Evolutionary conservation across 441 rosid species (phyloP), one percentile per base, ranked within the genome.

Genomic region (Populus hybrid): DNA sequence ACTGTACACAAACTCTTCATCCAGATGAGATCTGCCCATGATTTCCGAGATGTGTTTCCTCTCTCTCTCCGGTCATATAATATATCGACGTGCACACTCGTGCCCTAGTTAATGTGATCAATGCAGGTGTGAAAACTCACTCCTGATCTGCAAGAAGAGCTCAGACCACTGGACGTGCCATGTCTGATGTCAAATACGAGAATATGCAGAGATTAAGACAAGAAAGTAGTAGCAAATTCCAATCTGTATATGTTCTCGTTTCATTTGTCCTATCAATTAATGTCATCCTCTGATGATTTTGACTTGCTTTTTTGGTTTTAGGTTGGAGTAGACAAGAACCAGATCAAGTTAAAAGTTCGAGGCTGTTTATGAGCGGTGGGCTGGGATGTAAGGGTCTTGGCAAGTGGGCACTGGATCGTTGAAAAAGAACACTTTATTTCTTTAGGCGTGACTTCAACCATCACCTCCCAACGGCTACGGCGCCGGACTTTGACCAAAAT

Each of bases 41-140:
- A 76, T 70, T 59, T 76, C 74, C 69, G 79, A 69, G 28, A 35
- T 76, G 74, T 59, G 79, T 10, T 38, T 76, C 73, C 69, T 61
- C 57, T 1, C 50, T 35, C 28, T 70, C 28, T 35, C n/a, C 30
- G 36, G 0, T 14, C 32, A 7, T 50, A 46, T 63, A 9, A 4
- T 26, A 23, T 38, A 18, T 30, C 74, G 34, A 71, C 8, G 63
- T 24, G 64, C 34, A 8, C 21, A 10, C 40, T 26, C 64, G 16
- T 72, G 50, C 21, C 28, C 30, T 46, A 28, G 32, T 10, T 76
- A 46, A 69, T 42, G 38, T 76, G 74, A 65, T 28, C 30, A 28
- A 21, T 34, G 35, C 67, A 75, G 4, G 26, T 6, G 26, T 68
- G 71, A 2, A 35, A 32, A 14, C 20, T 34, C 3, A 20, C 21